Base-by-base conservation (phyloP, 2,329 filamentous ascomycete species). In the Neofusicoccum laricinum region DNA sequence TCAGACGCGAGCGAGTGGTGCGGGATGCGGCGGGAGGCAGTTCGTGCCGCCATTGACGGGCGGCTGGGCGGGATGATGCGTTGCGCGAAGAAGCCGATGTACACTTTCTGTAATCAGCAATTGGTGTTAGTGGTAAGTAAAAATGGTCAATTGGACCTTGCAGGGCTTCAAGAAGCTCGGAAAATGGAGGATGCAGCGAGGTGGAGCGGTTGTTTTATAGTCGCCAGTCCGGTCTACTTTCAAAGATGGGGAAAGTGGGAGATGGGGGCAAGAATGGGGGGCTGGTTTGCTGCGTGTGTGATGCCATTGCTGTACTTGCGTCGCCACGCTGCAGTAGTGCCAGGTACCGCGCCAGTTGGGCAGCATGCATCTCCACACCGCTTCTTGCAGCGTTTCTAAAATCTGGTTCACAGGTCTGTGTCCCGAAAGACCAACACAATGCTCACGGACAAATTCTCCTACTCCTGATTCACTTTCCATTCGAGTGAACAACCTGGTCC, bases 251-350 rank as follows among this genome's bases (percentile, higher is more conserved):
- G 40, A n/a, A 45, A 4, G 2, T n/a, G 21, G 38, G 43, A 58
- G 53, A 41, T 25, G 40, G 53, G 53, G 53, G 49, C 17, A 58
- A 58, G 53, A 58, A 58, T 58, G 53, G 53, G 51, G 53, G 53
- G 25, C 36, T n/a, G 38, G 53, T 45, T 43, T 41, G 36, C 49
- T 40, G 15, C 15, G 41, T 36, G n/a, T 58, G 32, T 19, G 36
- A 38, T 38, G 36, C 36, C 10, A 15, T 30, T 30, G 25, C 25
- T 30, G 25, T 30, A 30, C 25, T 30, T 51, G 51, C 51, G 34
- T 53, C 34, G 50, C 50, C 50, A 55, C 36, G 19, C 53, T 58
- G 53, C 53, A 58, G 53, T 58, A 58, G 53, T 41, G 53, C 53
- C 51, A 55, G 51, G 51, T 55, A 55, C 51, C 51, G 51, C 51